Evolutionary conservation across 1,139 yeast species (phyloP), one percentile per base, ranked within the genome.

Genomic region (Kurtzmaniella quercitrusa): DNA sequence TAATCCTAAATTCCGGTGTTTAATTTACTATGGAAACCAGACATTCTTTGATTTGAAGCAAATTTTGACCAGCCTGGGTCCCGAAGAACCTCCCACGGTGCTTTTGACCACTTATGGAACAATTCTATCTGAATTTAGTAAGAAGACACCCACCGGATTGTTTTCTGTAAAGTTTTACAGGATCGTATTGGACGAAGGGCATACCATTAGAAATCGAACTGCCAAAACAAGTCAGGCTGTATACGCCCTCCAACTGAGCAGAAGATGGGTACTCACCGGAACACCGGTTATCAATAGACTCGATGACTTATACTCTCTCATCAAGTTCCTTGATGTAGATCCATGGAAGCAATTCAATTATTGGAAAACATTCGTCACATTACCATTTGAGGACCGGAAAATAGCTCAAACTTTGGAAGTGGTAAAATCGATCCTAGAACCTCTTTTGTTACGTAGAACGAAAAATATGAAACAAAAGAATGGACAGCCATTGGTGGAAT

Each of bases 261-360:
- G 95, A 42, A 81, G 80, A 50, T 93, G 98, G 98, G 75, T 85
- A 2, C 67, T 93, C 39, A 90, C 98, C 0, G 98, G 98, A 12
- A 93, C 98, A 0, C 98, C 98, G 0, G 88, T 93, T 40, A 86
- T 91, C 41, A 93, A 93, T 61, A 68, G 91, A 48, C 70, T 93
- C 8, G 96, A 93, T 59, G 98, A 93, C 62, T 65, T 93, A 41
- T 93, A 77, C 57, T 83, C 96, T 2, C 65, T 90, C 42, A 79
- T 90, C 15, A 82, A 82, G 54, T 93, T 85, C 55, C 66, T 93
- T 39, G 75, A 81, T 39, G 66, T 91, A 11, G 91, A 87, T 53
- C 98, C 98, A 0, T 93, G 98, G 98, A 75, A 83, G 42, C 85
- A 86, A 54, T 83, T 86, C 48, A 75, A 89, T 0, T 84, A 86